These are phyloP conservation scores for Pilasporangium apinafurcum DNA, from an alignment of 352 stramenopile species.

Conservation along the genomic window DNA sequence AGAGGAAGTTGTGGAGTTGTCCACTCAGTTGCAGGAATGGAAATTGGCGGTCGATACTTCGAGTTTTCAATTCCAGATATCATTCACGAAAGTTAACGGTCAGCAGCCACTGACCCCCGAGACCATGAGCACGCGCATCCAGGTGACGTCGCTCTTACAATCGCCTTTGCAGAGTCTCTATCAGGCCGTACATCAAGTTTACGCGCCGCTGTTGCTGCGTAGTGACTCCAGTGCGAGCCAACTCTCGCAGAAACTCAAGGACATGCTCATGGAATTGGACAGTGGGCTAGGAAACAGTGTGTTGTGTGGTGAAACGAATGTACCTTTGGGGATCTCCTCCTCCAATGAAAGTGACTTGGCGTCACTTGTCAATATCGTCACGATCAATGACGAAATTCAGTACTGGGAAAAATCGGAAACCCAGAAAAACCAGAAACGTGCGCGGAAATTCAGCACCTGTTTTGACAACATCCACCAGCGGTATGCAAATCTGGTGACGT, in stretches of 20 bases:
- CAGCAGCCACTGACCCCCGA: constrained; percentile 39
- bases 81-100: constrained; percentile 60
- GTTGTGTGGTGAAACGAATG: constrained; percentile 5
- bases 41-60: neutral
- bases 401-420: constrained; percentile 80
- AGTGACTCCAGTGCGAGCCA: constrained; percentile 31
- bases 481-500: constrained; percentile 49
- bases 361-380: constrained; percentile 72
- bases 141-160: constrained; percentile 60
- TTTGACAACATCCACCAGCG: constrained; percentile 84
- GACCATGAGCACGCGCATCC: constrained; percentile 68
- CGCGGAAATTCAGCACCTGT: constrained; percentile 67
- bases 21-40: constrained; percentile 20
- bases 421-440: constrained; percentile 46
- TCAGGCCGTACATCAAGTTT: constrained; percentile 76
- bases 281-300: constrained; percentile 40
- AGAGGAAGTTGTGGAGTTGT: constrained; percentile 8
- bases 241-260: constrained; percentile 78
- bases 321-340: constrained; percentile 9
- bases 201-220: constrained; percentile 64
- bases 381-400: constrained; percentile 79
- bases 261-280: constrained; percentile 74
- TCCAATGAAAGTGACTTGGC: constrained; percentile 20
- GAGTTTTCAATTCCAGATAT: constrained; percentile 15
- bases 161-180: constrained; percentile 78